Base-by-base conservation (phyloP, 192 early-diverging fungal genomes). In the Gaertneriomyces semiglobifer region DNA sequence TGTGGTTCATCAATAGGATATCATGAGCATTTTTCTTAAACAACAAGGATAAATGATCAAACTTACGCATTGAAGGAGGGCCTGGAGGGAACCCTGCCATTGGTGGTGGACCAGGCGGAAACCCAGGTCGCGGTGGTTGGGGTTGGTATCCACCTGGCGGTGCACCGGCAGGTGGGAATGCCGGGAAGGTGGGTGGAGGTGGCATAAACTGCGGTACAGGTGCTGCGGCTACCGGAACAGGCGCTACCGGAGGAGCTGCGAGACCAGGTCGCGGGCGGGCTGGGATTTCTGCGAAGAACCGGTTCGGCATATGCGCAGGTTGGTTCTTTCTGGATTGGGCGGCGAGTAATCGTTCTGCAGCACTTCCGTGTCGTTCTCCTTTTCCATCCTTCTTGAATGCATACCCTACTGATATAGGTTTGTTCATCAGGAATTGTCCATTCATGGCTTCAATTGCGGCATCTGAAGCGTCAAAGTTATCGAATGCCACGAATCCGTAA, bases 301-400 rank as follows among this genome's bases (percentile, higher is more conserved):
- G 75, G 65, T 90, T 88, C 12, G 89, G 87, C 73, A 88, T 63
- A 9, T 74, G 74, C 8, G 77, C 53, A 20, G 70, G 75, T 1
- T 86, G 81, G 74, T 94, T 92, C 68, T 95, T 95, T 41, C 79
- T 73, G 18, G 90, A 92, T 77, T 96, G 88, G 0, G 89, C 85
- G 0, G 96, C 96, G 71, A 99, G 79, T 44, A 99, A 71, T 54
- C 96, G 84, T 74, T 99, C 96, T 38, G 94, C 93, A 0, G 93
- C 93, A 43, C 90, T 90, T 58, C 97, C 97, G 68, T 99, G 97
- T 16, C 94, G 70, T 71, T 98, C 95, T 33, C 97, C 97, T 74
- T 94, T 93, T 33, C 93, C 94, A 66, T 99, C 97, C 77, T 99
- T 99, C 75, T 98, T 99, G 69, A 94, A 93, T 2, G 95, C 93